Evolutionary conservation across 2,329 filamentous ascomycete genomes (phyloP), one percentile per base, ranked within the genome.

Genomic region (Cordyceps militaris): DNA sequence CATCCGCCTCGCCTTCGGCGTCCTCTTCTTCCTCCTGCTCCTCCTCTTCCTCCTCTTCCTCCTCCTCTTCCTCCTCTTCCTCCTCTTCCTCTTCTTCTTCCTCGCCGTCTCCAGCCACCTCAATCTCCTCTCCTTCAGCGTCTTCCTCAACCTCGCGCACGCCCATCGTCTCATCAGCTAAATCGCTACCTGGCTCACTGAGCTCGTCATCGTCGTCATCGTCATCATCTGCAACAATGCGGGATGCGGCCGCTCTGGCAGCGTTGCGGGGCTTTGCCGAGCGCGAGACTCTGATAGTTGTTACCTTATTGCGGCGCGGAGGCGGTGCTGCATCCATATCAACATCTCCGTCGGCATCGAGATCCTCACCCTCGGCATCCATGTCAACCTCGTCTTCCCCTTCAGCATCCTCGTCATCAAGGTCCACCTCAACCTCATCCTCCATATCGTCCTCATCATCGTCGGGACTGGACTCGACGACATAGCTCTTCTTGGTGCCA

Each of bases 401-500:
- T 32, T 69, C 69, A 0, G 70, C 73, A 8, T 72, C 70, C 19
- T 74, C 73, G 13, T 74, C 74, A 9, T 73, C 75, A 3, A n/a
- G 65, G 54, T 70, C 66, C 4, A 67, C 67, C 32, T 59, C 61
- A 26, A 71, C 68, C 11, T 67, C 71, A 9, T 73, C 71, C 9
- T 73, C 73, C 9, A 74, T 69, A 0, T 71, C 71, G 16, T 67
- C 73, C 2, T 76, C 76, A 3, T 75, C 74, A 24, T 76, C 75
- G n/a, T 76, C 75, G 38, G 73, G 74, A 56, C 76, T 78, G 38
- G 78, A 81, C 61, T 83, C 81, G 24, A 85, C 78, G 36, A 83
- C 79, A 56, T 84, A 84, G 63, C 76, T 83, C 70, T 83, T 84
- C 70, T 82, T 81, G 19, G 74, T 75, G 6, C 77, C 79, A 9